Percentiles rank a stretch among this genome's conserved stretches.
Conservation (phyloP, 2,329 filamentous ascomycete species). For the Ceratocystis smalleyi region DNA sequence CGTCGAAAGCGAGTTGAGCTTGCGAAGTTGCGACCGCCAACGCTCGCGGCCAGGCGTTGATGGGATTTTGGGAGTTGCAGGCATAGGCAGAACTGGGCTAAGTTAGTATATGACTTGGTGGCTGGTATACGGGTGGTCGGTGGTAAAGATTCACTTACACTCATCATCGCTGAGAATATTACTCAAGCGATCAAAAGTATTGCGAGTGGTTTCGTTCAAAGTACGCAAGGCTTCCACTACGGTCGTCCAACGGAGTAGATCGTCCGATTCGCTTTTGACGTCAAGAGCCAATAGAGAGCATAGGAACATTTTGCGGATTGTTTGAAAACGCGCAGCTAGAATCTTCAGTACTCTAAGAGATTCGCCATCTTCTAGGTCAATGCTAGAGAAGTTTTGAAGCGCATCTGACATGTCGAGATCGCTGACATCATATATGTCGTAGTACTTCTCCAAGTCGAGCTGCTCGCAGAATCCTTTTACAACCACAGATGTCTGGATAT, state of each 20-base stretch:
- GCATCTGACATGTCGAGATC: conserved; percentile 57
- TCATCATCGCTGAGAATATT: conserved; percentile 65
- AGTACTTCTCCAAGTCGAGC: conserved; percentile 76
- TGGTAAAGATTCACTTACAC: conserved; percentile 34
- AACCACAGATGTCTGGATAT: conserved; percentile 51
- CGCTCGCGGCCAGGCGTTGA: conserved; percentile 64
- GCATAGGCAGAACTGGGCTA: conserved; percentile 34
- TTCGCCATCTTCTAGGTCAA: conserved; percentile 56
- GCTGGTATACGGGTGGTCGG: background rate
- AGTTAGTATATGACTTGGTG: conserved; percentile 11
- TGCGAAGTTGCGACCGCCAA: conserved; percentile 72
- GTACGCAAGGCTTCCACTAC: conserved; percentile 59
- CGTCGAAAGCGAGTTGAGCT: conserved; percentile 74
- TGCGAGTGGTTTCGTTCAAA: conserved; percentile 45
- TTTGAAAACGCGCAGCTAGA: conserved; percentile 64
- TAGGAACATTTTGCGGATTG: conserved; percentile 67
- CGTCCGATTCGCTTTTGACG: conserved; percentile 59
- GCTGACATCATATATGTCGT: conserved; percentile 74
- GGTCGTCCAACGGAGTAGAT: conserved; percentile 63
- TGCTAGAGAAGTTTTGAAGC: conserved; percentile 45
- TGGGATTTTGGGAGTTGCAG: conserved; percentile 42
- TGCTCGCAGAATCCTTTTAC: conserved; percentile 62
- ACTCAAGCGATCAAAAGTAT: conserved; percentile 50
- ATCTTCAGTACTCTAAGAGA: conserved; percentile 69
- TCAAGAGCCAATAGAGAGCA: conserved; percentile 82